phyloP scores from a whole-genome alignment of 2,329 filamentous ascomycete genomes.

The Fusarium heterosporum region DNA sequence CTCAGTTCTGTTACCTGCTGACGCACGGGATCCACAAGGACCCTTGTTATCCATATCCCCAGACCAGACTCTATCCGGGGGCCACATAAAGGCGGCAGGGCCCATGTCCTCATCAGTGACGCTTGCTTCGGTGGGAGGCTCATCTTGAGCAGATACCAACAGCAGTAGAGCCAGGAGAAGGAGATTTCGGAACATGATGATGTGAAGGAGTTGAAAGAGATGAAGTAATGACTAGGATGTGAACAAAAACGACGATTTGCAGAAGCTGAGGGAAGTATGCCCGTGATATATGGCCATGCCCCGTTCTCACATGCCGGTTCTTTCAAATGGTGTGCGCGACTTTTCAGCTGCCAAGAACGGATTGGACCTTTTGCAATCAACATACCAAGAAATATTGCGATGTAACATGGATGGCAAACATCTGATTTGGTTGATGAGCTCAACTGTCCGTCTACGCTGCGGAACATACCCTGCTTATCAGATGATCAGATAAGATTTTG shows the following conservation, averaged over 20 bases:
- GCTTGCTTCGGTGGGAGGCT: constrained; percentile 20
- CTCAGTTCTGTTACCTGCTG: constrained; percentile 62
- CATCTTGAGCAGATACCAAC: constrained; percentile 20
- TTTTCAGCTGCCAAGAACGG: constrained; percentile 27
- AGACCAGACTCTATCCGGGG: constrained; percentile 66
- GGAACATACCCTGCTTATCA: constrained; percentile 33
- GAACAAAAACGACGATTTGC: neutral
- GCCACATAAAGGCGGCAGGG: constrained; percentile 71
- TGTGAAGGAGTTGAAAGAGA: neutral
- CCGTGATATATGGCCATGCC: constrained; percentile 28
- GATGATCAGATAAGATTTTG: constrained; percentile 47
- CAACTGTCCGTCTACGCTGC: neutral
- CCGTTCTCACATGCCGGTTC: neutral
- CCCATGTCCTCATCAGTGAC: constrained; percentile 55
- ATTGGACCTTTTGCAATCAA: constrained; percentile 1
- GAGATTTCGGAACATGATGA: constrained; percentile 25
- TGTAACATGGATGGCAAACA: neutral
- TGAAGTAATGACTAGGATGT: neutral
- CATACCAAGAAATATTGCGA: constrained; percentile 3
- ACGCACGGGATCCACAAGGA: constrained; percentile 66
- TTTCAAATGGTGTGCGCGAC: constrained; percentile 8
- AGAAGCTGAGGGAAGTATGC: constrained; percentile 5
- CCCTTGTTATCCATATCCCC: constrained; percentile 65
- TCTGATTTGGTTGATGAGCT: constrained; percentile 13
- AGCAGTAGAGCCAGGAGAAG: constrained; percentile 25